Base-by-base conservation (phyloP, 495 filamentous ascomycete species). In the Rostrohypoxylon terebratum region DNA sequence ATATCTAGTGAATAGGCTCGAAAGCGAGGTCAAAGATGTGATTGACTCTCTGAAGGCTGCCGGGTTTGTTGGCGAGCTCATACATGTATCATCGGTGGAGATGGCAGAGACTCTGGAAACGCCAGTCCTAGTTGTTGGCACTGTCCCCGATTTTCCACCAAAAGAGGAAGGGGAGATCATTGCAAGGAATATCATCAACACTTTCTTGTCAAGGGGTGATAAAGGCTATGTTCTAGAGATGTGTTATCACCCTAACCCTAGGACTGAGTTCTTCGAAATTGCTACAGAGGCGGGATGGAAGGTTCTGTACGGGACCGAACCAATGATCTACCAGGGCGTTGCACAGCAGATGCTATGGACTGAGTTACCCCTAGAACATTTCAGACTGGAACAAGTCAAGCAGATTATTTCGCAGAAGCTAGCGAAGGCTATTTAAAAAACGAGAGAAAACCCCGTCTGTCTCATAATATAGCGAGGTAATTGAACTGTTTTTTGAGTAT, bases 311-410 rank as follows among this genome's bases (percentile, higher is more conserved):
- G 50, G 50, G 25, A 54, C 50, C 50, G 50, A 54, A 14, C 23
- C 50, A 6, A 54, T 54, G 50, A 54, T 54, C 50, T 54, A 54
- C 13, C 50, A 54, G 50, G 50, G 50, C 0, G 50, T 54, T 54
- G 50, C 50, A 14, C 50, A 54, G 8, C 50, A 54, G 25, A 28
- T 54, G 2, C 11, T 54, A 14, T 54, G 50, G 50, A 54, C 50
- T 5, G 50, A 54, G 6, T 8, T 54, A 9, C 25, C 50, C 10
- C 23, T 13, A n/a, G 50, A 54, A 14, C 18, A 31, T 4, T 33
- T 54, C 14, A 33, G 6, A 1, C 14, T 54, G 25, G n/a, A 33
- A 13, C 25, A 54, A 33, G 28, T 16, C 4, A 54, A 54, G 25
- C 6, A 18, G 14, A 13, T 18, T 13, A 54, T 54, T n/a, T 16